A percentile compares a stretch with the other conserved stretches of the same genome.
Evolutionary conservation across 2,329 filamentous ascomycete genomes (phyloP).

Genomic region (Leptographium galeiforme): DNA sequence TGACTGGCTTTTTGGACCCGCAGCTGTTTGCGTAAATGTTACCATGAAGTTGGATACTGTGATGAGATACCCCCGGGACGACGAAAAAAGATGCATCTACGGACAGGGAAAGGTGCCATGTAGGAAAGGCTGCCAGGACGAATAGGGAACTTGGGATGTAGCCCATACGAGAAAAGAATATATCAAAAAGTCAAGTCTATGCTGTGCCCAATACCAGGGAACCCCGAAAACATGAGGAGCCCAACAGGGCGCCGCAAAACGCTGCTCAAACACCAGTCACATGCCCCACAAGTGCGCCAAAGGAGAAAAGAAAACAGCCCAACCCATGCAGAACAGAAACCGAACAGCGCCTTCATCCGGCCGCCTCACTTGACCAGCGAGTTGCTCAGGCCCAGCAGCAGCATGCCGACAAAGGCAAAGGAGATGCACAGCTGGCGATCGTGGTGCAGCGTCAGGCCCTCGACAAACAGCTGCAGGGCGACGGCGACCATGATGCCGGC

Average conservation of each 20-base stretch:
- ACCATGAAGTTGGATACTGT: background rate
- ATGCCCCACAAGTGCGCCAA: too few relatives aligned
- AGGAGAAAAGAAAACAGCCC: too few relatives aligned
- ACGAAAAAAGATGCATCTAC: background rate
- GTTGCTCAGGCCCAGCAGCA: slow-evolving; percentile 69
- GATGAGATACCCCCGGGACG: background rate
- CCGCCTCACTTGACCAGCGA: slow-evolving; percentile 50
- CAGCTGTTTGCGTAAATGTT: slow-evolving; percentile 6
- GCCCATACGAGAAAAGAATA: too few relatives aligned
- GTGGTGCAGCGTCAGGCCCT: slow-evolving; percentile 73
- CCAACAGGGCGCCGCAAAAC: too few relatives aligned
- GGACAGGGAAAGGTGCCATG: background rate
- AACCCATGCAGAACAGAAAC: too few relatives aligned
- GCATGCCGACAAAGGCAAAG: slow-evolving; percentile 80
- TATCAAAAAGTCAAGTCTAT: too few relatives aligned
- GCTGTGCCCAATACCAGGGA: too few relatives aligned
- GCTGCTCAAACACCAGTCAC: too few relatives aligned
- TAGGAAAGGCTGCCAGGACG: too few relatives aligned
- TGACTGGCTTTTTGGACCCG: slow-evolving; percentile 6
- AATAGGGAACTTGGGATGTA: too few relatives aligned
- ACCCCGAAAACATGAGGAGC: too few relatives aligned
- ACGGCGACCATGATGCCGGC: slow-evolving; percentile 95
- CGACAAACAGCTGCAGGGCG: slow-evolving; percentile 74
- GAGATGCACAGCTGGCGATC: slow-evolving; percentile 62
- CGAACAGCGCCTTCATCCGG: too few relatives aligned